These are phyloP conservation scores for Spizellomyces sp. DNA, from an alignment of 192 early-diverging fungal genomes.

Conservation along the genomic window DNA sequence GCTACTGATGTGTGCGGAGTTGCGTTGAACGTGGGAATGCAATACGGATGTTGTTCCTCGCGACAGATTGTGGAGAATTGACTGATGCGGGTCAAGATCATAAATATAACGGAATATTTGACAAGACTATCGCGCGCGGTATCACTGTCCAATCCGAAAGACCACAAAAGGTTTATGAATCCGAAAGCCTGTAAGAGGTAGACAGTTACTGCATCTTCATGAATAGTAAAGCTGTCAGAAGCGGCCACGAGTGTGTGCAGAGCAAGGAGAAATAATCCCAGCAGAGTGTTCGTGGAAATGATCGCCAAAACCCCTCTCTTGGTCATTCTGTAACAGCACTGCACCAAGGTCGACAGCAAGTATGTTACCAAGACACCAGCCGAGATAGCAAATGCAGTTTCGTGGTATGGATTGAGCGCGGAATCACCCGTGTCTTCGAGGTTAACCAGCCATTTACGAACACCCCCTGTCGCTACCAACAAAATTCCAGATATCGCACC, in stretches of 20 bases:
- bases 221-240: slow-evolving; percentile 90
- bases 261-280: slow-evolving; percentile 44
- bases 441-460: background rate
- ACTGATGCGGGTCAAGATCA: slow-evolving; percentile 61
- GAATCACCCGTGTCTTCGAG: slow-evolving; percentile 30
- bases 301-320: background rate
- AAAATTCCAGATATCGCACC: slow-evolving; percentile 8
- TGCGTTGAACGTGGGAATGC: slow-evolving; percentile 80
- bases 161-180: slow-evolving; percentile 38
- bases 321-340: background rate
- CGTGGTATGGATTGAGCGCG: slow-evolving; percentile 30
- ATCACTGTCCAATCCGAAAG: slow-evolving; percentile 29
- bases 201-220: slow-evolving; percentile 76
- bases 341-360: slow-evolving; percentile 6
- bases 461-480: background rate
- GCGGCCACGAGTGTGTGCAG: slow-evolving; percentile 69
- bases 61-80: slow-evolving; percentile 77
- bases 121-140: slow-evolving; percentile 25
- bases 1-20: slow-evolving; percentile 56
- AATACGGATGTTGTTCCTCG: slow-evolving; percentile 82
- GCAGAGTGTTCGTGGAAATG: background rate
- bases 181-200: slow-evolving; percentile 72
- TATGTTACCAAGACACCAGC: slow-evolving; percentile 21
- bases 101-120: slow-evolving; percentile 28
- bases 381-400: slow-evolving; percentile 32